Base-by-base conservation (phyloP, 768 basidiomycete genomes). In the Auricularia sp. region DNA sequence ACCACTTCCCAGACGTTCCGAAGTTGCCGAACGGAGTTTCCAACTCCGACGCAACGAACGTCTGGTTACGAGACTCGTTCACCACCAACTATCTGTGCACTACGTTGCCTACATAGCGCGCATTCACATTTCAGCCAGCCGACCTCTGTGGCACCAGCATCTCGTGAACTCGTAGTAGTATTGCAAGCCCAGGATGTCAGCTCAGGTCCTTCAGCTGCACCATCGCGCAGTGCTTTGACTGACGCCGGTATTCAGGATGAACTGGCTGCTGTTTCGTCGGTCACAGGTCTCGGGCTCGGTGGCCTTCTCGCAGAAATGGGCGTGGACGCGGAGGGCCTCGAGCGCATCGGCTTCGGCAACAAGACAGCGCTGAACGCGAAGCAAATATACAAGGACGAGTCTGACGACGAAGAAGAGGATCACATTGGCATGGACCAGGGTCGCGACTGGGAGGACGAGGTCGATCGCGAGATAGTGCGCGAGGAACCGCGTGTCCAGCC, bases 361-460 rank as follows among this genome's bases (percentile, higher is more conserved):
- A 16, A 21, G 18, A 18, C 47, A 1, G 47, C 82, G 5, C 77
- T 91, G 64, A 85, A 79, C 53, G 79, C 83, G 18, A 79, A 78
- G 18, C 88, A 90, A 70, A 92, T 93, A 43, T 93, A 91, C 75
- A 88, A 75, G 63, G 88, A 91, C 64, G 90, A 85, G 83, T 87
- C 87, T 3, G 83, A 85, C 7, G 77, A 83, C 34, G 71, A 70
- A 16, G 81, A 80, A 51, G 68, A 51, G 3, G 87, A 80, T 39
- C 87, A 83, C 3, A 88, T 91, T 7, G 91, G 90, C 39, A 79
- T 80, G 0, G 91, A 87, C 35, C 84, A 90, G 68, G 90, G 91
- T 29, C 82, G 93, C 69, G 93, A 95, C 69, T 93, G 84, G 77
- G 93, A 95, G 72, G 91, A 88, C 63, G 87, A 93, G 71, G 91